Conservation (phyloP, 2,329 filamentous ascomycete species). For the Escovopsis sp. region DNA sequence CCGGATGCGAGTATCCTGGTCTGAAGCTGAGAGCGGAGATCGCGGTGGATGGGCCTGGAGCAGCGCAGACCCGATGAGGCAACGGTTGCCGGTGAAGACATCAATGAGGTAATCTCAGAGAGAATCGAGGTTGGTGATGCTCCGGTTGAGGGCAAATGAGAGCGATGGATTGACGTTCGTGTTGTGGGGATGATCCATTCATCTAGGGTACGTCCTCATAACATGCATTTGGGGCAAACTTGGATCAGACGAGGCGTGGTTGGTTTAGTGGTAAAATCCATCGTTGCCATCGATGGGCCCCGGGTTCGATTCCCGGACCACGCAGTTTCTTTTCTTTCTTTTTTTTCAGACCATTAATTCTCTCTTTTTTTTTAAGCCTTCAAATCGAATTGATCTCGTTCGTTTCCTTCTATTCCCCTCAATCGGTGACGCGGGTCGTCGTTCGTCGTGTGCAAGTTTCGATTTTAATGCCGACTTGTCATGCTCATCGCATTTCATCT, state of each 20-base stretch:
- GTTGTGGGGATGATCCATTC: too few relatives aligned
- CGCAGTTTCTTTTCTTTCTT: conserved; percentile 6
- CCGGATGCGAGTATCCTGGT: not conserved
- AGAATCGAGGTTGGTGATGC: not conserved
- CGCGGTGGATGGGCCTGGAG: too few relatives aligned
- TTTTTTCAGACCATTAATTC: conserved; percentile 9
- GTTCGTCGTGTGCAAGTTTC: not conserved
- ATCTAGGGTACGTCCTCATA: too few relatives aligned
- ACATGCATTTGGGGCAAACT: too few relatives aligned
- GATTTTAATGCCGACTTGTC: not conserved
- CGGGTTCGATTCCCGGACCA: conserved; percentile 12
- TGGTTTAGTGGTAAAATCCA: conserved; percentile 13
- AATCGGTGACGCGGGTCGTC: conserved; percentile 7
- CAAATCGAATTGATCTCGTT: not conserved
- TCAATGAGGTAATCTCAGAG: too few relatives aligned
- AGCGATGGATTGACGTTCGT: not conserved
- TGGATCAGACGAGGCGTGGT: conserved; percentile 5
- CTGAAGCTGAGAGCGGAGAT: too few relatives aligned
- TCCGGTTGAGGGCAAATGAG: not conserved
- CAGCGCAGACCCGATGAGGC: too few relatives aligned
- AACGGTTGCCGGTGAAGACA: too few relatives aligned
- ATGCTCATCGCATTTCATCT: not conserved
- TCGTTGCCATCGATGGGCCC: conserved; percentile 11
- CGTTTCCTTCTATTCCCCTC: conserved; percentile 3
- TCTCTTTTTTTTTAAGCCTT: not conserved